Conservation (phyloP, 768 basidiomycete genomes). For the Fistulinella prunicolor region DNA sequence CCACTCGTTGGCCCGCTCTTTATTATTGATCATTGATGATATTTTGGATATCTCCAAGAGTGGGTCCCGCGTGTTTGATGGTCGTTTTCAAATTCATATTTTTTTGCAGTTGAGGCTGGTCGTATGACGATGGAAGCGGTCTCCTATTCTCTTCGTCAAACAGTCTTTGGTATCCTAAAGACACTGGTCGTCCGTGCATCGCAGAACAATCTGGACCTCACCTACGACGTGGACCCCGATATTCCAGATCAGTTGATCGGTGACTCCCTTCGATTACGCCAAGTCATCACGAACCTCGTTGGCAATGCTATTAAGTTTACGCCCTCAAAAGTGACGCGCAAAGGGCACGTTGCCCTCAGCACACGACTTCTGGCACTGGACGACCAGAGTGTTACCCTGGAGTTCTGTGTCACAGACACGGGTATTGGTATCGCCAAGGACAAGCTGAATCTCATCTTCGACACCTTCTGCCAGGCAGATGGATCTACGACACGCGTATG, state of each 20-base stretch:
- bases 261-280: slow-evolving; percentile 89
- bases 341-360: slow-evolving; percentile 89
- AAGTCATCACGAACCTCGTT: slow-evolving; percentile 93
- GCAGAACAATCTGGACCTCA: slow-evolving; percentile 93
- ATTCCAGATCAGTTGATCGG: slow-evolving; percentile 98
- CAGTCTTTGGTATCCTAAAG: slow-evolving; percentile 96
- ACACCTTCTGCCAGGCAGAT: slow-evolving; percentile 98
- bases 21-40: slow-evolving; percentile 97
- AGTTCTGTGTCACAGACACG: slow-evolving; percentile 97
- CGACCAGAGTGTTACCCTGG: slow-evolving; percentile 81
- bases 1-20: slow-evolving; percentile 87
- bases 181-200: slow-evolving; percentile 97
- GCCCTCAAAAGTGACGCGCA: slow-evolving; percentile 68
- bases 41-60: slow-evolving; percentile 99
- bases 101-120: slow-evolving; percentile 83
- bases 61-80: slow-evolving; percentile 41
- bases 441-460: slow-evolving; percentile 96
- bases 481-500: slow-evolving; percentile 92
- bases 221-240: slow-evolving; percentile 92
- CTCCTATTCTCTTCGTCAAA: slow-evolving; percentile 96
- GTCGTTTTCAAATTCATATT: slow-evolving; percentile 7
- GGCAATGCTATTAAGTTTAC: slow-evolving; percentile 99
- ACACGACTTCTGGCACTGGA: slow-evolving; percentile 77
- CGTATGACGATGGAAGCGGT: slow-evolving; percentile 99
- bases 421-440: slow-evolving; percentile 99